A percentile compares a stretch with the other conserved stretches of the same genome.
These are phyloP conservation scores for Rhizopus arrhizus DNA, from an alignment of 371 early-diverging fungal genomes.

Conservation along the genomic window DNA sequence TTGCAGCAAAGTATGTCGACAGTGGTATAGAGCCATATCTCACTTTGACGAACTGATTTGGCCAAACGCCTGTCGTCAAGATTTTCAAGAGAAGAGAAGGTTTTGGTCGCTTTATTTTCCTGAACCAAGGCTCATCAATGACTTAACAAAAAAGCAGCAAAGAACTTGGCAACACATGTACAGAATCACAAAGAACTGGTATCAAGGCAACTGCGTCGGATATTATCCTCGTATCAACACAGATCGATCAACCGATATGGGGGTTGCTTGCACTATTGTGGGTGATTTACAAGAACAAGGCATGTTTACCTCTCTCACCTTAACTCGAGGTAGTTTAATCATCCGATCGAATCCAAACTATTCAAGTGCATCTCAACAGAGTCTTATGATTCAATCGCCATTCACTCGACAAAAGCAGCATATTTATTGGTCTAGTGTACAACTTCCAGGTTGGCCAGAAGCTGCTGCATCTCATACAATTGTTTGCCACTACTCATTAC, in stretches of 20 bases:
- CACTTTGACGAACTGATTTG: constrained; percentile 49
- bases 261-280: constrained; percentile 36
- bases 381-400: constrained; percentile 39
- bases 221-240: constrained; percentile 38
- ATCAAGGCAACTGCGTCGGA: constrained; percentile 44
- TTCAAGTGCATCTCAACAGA: constrained; percentile 24
- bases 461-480: constrained; percentile 36
- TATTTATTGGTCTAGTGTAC: constrained; percentile 3
- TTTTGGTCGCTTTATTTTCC: constrained; percentile 51
- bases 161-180: constrained; percentile 58
- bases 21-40: constrained; percentile 35
- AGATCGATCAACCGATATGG: not conserved
- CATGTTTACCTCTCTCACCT: constrained; percentile 45
- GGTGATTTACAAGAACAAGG: constrained; percentile 59
- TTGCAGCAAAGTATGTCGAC: constrained; percentile 39
- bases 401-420: constrained; percentile 16
- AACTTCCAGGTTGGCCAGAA: constrained; percentile 8
- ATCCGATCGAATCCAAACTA: constrained; percentile 62
- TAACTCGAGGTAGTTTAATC: constrained; percentile 35
- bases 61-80: constrained; percentile 33
- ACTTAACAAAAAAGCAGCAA: not conserved
- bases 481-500: constrained; percentile 53
- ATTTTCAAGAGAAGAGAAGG: constrained; percentile 29
- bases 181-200: constrained; percentile 59
- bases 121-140: not conserved